These are phyloP conservation scores for Toxicodendron radicans DNA, from an alignment of 345 rosid genomes.

Conservation along the genomic window DNA sequence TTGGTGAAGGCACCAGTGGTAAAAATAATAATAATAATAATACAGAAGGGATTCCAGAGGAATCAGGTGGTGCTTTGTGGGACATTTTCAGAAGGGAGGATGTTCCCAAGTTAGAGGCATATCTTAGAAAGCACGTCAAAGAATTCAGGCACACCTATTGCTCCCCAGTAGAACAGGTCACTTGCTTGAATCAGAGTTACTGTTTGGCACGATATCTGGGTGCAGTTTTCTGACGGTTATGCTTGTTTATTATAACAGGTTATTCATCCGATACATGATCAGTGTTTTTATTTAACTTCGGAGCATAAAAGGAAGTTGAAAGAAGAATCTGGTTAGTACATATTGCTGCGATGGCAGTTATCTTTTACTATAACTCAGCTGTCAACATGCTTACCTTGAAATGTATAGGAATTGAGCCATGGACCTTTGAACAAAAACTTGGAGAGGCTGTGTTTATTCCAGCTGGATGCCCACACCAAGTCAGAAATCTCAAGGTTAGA, in stretches of 20 bases:
- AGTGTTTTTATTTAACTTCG: slow-evolving; percentile 59
- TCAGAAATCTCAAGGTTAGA: slow-evolving; percentile 82
- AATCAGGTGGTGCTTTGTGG: slow-evolving; percentile 74
- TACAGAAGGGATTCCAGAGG: slow-evolving; percentile 6
- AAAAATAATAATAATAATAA: slow-evolving; percentile 2
- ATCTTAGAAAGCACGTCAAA: slow-evolving; percentile 58
- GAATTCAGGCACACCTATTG: slow-evolving; percentile 82
- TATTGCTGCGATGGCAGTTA: neutral
- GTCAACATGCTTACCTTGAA: slow-evolving; percentile 1
- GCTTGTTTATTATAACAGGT: slow-evolving; percentile 44
- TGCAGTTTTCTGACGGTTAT: slow-evolving; percentile 7
- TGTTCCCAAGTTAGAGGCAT: slow-evolving; percentile 70
- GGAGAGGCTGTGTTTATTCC: slow-evolving; percentile 97
- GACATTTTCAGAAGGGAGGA: slow-evolving; percentile 93
- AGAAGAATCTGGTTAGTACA: slow-evolving; percentile 67
- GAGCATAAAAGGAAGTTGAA: slow-evolving; percentile 78
- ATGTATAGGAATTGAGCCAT: slow-evolving; percentile 71
- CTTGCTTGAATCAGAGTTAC: neutral
- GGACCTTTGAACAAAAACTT: slow-evolving; percentile 82
- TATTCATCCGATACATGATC: slow-evolving; percentile 84
- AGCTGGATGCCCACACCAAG: slow-evolving; percentile 98
- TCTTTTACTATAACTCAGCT: neutral
- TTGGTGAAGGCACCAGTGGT: slow-evolving; percentile 6
- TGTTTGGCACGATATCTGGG: neutral
- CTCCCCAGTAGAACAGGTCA: slow-evolving; percentile 64